phyloP scores from a whole-genome alignment of 768 basidiomycete species.

The Dendrothele bispora region DNA sequence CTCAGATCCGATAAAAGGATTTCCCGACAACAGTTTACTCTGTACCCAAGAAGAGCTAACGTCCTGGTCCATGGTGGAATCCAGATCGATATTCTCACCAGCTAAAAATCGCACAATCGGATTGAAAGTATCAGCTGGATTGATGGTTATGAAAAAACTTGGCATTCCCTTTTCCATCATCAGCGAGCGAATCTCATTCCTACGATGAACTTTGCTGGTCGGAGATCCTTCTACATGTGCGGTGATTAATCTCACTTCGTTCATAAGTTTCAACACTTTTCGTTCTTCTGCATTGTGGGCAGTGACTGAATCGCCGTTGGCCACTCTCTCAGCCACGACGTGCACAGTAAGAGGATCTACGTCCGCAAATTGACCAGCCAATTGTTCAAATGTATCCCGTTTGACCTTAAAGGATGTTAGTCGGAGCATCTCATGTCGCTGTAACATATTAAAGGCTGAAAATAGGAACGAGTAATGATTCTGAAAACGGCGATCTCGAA shows the following conservation, averaged over 20 bases:
- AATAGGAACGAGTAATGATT: constrained; percentile 26
- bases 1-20: constrained; percentile 8
- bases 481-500: constrained; percentile 24
- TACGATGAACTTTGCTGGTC: background rate
- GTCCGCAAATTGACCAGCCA: constrained; percentile 11
- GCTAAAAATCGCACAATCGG: constrained; percentile 12
- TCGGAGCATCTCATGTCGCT: constrained; percentile 15
- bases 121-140: constrained; percentile 13
- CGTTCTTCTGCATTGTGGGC: constrained; percentile 17
- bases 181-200: constrained; percentile 7
- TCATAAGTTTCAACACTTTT: constrained; percentile 17
- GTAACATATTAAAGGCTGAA: constrained; percentile 27
- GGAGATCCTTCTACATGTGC: constrained; percentile 4
- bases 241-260: constrained; percentile 9
- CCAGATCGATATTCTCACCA: constrained; percentile 8
- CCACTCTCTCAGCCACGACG: constrained; percentile 8
- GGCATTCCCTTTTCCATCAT: constrained; percentile 12
- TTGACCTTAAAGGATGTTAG: constrained; percentile 17
- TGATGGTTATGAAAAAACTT: constrained; percentile 13
- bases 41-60: constrained; percentile 1
- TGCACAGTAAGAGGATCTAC: constrained; percentile 12
- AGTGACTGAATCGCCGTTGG: constrained; percentile 1
- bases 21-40: constrained; percentile 14
- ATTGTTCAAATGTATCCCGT: constrained; percentile 10
- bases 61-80: constrained; percentile 1